These are phyloP conservation scores for Arthroderma sp. DNA, from an alignment of 2,329 filamentous ascomycete genomes.

Conservation along the genomic window DNA sequence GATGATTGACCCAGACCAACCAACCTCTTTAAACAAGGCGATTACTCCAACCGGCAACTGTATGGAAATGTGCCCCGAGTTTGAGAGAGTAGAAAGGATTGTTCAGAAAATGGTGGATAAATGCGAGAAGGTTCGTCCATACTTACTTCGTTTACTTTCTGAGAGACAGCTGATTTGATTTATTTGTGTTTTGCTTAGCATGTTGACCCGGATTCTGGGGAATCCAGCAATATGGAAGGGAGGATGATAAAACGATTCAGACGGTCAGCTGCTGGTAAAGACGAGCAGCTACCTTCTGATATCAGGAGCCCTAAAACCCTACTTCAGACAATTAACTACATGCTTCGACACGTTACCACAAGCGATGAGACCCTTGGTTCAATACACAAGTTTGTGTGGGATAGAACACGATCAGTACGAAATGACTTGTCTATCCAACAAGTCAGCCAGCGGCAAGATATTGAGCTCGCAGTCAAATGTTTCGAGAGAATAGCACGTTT, in stretches of 20 bases:
- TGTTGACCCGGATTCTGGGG: constrained; percentile 26
- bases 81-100: constrained; percentile 49
- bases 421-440: constrained; percentile 56
- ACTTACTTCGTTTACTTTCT: not conserved
- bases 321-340: constrained; percentile 38
- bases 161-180: not conserved
- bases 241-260: constrained; percentile 54
- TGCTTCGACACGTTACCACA: constrained; percentile 40
- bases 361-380: constrained; percentile 38
- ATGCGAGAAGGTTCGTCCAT: constrained; percentile 43
- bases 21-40: constrained; percentile 47
- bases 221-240: constrained; percentile 23
- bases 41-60: constrained; percentile 52
- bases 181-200: constrained; percentile 17
- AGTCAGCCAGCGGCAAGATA: constrained; percentile 44
- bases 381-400: constrained; percentile 55
- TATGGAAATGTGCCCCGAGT: constrained; percentile 53
- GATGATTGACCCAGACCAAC: constrained; percentile 49
- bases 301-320: constrained; percentile 45
- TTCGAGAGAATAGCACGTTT: constrained; percentile 53
- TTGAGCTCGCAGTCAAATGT: constrained; percentile 47
- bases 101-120: constrained; percentile 50
- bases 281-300: constrained; percentile 52
- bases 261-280: constrained; percentile 50
- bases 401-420: constrained; percentile 51